Percentiles rank a stretch among this genome's conserved stretches.
phyloP scores from a whole-genome alignment of 139 green algal genomes.

The Closterium sp. region DNA sequence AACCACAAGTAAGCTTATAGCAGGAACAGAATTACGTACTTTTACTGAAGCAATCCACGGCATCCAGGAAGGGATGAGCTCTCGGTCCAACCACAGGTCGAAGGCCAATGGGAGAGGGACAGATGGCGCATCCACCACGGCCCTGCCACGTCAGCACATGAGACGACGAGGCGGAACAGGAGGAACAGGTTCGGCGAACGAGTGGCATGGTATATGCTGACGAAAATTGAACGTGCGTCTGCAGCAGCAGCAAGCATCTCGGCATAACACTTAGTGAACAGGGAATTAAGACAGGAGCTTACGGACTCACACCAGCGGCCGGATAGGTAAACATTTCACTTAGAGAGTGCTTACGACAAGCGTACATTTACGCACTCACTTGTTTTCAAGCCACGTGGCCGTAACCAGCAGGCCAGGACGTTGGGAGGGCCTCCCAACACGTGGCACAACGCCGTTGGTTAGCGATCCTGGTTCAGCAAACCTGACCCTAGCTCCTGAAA shows the following conservation, averaged over 20 bases:
- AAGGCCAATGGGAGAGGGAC: background rate
- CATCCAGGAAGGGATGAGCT: background rate
- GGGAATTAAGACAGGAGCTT: too few species aligned
- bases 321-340: too few species aligned
- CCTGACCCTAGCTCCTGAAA: background rate
- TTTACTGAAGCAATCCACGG: background rate
- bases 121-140: constrained; percentile 1
- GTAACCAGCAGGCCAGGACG: background rate
- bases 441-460: background rate
- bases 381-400: background rate
- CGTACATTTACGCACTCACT: background rate
- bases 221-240: too few species aligned
- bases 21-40: background rate
- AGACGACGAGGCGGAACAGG: background rate
- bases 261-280: too few species aligned
- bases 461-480: background rate
- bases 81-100: background rate
- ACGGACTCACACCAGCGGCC: too few species aligned
- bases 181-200: background rate
- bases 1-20: background rate
- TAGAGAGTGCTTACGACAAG: too few species aligned
- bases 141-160: background rate
- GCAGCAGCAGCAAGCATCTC: too few species aligned
- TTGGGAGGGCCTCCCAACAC: background rate
- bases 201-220: background rate